Percentiles rank a stretch among this genome's conserved stretches.
Conservation (phyloP, 148 eudicot species). For the Arctostaphylos glauca region DNA sequence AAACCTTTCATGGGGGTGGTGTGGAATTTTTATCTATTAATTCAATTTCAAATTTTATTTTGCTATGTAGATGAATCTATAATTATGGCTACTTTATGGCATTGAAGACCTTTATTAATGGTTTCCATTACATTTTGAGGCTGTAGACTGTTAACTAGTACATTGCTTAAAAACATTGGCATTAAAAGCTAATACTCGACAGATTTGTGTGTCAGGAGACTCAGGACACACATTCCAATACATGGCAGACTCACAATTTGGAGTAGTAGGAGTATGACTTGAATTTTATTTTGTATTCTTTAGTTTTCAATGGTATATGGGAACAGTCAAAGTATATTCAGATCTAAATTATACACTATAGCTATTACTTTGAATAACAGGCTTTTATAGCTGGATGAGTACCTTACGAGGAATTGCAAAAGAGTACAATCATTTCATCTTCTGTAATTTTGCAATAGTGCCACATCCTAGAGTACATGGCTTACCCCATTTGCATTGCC, state of each 20-base stretch:
- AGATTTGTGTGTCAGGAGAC: not conserved
- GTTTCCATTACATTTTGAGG: not conserved
- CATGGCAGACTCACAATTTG: not conserved
- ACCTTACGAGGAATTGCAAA: constrained; percentile 2
- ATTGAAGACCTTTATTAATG: not conserved
- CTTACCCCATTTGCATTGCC: not conserved
- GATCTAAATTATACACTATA: not conserved
- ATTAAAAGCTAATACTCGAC: not conserved
- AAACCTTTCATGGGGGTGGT: not conserved
- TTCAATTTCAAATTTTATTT: not conserved
- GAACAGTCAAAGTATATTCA: not conserved
- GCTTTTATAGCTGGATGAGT: not conserved
- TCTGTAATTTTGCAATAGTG: not conserved
- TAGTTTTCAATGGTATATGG: not conserved
- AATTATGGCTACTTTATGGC: not conserved
- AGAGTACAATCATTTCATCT: not conserved
- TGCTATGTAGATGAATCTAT: not conserved
- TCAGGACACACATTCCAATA: not conserved
- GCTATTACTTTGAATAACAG: not conserved
- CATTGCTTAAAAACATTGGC: not conserved
- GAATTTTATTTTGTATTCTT: not conserved
- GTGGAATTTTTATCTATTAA: not conserved
- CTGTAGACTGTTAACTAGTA: not conserved
- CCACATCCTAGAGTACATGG: not conserved
- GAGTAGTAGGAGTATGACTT: not conserved